A percentile compares a stretch with the other conserved stretches of the same genome.
phyloP scores from a whole-genome alignment of 805 yeast genomes.

The Zygoascus flipseniorum region DNA sequence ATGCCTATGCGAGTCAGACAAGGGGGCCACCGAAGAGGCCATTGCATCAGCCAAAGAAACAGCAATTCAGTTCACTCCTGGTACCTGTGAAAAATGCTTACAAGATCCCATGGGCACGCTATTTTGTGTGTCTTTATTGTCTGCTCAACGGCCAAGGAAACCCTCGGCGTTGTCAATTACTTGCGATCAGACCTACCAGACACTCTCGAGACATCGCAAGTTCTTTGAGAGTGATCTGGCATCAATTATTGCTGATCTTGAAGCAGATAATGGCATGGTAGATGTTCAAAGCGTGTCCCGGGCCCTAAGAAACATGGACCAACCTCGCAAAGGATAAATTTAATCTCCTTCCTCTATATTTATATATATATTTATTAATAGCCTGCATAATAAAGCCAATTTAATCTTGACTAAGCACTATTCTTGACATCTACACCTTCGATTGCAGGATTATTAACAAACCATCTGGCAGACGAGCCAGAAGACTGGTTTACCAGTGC shows the following conservation, averaged over 20 bases:
- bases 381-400: not conserved
- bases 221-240: constrained; percentile 57
- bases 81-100: constrained; percentile 77
- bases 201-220: constrained; percentile 59
- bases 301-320: constrained; percentile 32
- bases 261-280: constrained; percentile 68
- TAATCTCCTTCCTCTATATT: constrained; percentile 10
- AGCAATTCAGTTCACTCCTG: constrained; percentile 33
- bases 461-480: constrained; percentile 58
- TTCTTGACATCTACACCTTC: constrained; percentile 39
- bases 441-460: constrained; percentile 73
- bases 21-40: not conserved
- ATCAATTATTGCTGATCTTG: constrained; percentile 53
- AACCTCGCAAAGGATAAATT: constrained; percentile 1
- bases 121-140: constrained; percentile 54
- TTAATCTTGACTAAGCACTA: not conserved
- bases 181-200: constrained; percentile 69
- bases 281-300: constrained; percentile 70
- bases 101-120: constrained; percentile 79
- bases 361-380: constrained; percentile 5
- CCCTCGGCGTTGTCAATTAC: constrained; percentile 50
- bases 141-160: not conserved
- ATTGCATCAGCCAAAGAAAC: not conserved
- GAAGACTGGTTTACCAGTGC: constrained; percentile 58
- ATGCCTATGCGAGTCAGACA: not conserved